Conservation (phyloP, 202 grass and related monocot species). For the Carex sylvatica region DNA sequence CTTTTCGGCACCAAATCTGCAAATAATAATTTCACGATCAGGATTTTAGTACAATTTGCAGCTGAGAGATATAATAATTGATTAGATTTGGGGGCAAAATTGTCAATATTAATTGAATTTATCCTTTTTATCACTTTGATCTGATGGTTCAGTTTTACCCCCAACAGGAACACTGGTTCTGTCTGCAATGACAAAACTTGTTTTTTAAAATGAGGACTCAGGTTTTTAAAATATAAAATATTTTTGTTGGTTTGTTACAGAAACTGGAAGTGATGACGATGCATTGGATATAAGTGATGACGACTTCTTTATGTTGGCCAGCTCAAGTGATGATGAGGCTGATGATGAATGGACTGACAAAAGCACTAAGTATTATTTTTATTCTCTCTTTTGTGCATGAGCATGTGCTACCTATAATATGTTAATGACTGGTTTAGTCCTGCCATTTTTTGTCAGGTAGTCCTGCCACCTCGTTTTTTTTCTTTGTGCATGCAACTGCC, state of each 20-base stretch:
- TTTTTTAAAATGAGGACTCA: neutral
- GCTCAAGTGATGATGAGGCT: constrained; percentile 98
- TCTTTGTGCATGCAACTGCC: neutral
- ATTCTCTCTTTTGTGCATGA: constrained; percentile 2
- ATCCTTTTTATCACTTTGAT: neutral
- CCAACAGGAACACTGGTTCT: neutral
- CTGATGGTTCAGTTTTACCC: neutral
- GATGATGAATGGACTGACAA: constrained; percentile 97
- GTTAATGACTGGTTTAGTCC: constrained; percentile 5
- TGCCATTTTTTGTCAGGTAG: neutral
- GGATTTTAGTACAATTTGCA: neutral
- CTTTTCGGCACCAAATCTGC: neutral
- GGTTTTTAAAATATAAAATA: constrained; percentile 28
- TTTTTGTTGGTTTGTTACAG: constrained; percentile 41
- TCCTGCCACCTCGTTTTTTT: neutral
- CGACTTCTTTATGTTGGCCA: constrained; percentile 94
- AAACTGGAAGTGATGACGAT: constrained; percentile 93
- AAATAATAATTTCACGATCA: neutral
- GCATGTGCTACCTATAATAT: neutral
- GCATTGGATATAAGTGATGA: constrained; percentile 87
- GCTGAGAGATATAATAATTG: neutral
- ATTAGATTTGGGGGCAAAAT: neutral
- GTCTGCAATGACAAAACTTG: neutral
- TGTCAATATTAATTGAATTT: neutral
- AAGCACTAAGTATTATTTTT: constrained; percentile 76